These are phyloP conservation scores for Aspergillus udagawae DNA, from an alignment of 2,329 filamentous ascomycete genomes.

Conservation along the genomic window DNA sequence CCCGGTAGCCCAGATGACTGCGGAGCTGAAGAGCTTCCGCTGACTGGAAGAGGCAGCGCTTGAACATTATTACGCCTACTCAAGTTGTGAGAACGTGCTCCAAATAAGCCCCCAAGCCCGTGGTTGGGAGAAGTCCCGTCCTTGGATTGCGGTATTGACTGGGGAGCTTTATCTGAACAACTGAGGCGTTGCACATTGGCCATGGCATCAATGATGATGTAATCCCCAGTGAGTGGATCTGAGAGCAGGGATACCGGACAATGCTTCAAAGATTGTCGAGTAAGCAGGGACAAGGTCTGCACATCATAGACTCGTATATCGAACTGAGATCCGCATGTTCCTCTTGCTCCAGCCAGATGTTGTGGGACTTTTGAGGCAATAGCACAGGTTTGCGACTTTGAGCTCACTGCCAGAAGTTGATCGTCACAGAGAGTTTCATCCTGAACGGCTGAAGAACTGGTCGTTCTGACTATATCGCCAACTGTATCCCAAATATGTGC, in stretches of 20 bases:
- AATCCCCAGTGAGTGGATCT: constrained; percentile 63
- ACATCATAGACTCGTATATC: constrained; percentile 64
- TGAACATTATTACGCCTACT: not conserved
- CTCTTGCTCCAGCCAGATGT: constrained; percentile 30
- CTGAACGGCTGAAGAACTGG: constrained; percentile 49
- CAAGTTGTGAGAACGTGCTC: constrained; percentile 6
- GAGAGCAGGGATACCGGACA: constrained; percentile 65
- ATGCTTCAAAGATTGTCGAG: constrained; percentile 52
- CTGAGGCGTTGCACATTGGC: constrained; percentile 61
- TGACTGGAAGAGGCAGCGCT: not conserved
- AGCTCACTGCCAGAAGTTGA: constrained; percentile 63
- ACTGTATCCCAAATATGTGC: constrained; percentile 77
- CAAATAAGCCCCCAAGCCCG: constrained; percentile 35
- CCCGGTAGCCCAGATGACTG: constrained; percentile 27
- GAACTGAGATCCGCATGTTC: constrained; percentile 42
- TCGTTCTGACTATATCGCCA: constrained; percentile 67
- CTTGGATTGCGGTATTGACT: constrained; percentile 19
- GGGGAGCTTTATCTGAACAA: constrained; percentile 21
- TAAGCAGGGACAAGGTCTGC: constrained; percentile 55
- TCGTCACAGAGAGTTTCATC: constrained; percentile 7
- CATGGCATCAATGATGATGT: constrained; percentile 69
- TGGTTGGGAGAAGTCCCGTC: constrained; percentile 23
- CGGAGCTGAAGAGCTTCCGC: constrained; percentile 6
- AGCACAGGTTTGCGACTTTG: constrained; percentile 61
- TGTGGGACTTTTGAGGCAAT: constrained; percentile 47